A percentile compares a stretch with the other conserved stretches of the same genome.
Evolutionary conservation across 1,139 yeast genomes (phyloP).

Genomic region (Candida sp.): DNA sequence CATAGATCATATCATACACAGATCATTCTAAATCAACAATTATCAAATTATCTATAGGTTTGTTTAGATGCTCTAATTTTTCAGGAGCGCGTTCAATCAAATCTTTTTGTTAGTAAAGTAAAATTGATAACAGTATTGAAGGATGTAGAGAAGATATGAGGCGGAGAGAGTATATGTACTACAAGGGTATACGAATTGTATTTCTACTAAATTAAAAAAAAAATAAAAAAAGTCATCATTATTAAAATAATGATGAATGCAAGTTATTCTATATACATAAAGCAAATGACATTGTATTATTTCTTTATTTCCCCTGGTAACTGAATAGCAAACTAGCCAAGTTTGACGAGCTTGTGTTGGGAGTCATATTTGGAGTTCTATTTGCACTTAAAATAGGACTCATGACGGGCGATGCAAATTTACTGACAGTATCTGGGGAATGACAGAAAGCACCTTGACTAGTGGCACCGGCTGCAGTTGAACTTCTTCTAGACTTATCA

Average conservation of each 20-base stretch:
- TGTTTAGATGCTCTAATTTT: neutral
- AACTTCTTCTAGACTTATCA: slow-evolving; percentile 1
- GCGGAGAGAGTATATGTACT: too few relatives aligned
- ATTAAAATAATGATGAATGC: too few relatives aligned
- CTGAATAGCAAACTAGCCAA: too few relatives aligned
- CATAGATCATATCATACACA: slow-evolving; percentile 7
- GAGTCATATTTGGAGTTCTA: neutral
- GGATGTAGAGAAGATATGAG: too few relatives aligned
- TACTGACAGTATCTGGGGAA: slow-evolving; percentile 27
- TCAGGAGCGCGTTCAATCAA: neutral
- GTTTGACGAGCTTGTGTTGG: neutral
- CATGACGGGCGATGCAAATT: slow-evolving; percentile 22
- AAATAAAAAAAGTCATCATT: too few relatives aligned
- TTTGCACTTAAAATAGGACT: slow-evolving; percentile 5
- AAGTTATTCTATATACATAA: too few relatives aligned
- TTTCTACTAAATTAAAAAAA: too few relatives aligned
- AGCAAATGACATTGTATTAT: too few relatives aligned
- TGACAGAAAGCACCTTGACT: slow-evolving; percentile 27
- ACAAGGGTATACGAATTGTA: too few relatives aligned
- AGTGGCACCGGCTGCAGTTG: slow-evolving; percentile 11
- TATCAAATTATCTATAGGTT: neutral
- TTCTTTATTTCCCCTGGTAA: too few relatives aligned
- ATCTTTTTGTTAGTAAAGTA: neutral
- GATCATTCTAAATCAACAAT: neutral
- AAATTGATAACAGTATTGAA: too few relatives aligned